These are phyloP conservation scores for Silene noctiflora DNA, from an alignment of 179 eudicot genomes.

Conservation along the genomic window DNA sequence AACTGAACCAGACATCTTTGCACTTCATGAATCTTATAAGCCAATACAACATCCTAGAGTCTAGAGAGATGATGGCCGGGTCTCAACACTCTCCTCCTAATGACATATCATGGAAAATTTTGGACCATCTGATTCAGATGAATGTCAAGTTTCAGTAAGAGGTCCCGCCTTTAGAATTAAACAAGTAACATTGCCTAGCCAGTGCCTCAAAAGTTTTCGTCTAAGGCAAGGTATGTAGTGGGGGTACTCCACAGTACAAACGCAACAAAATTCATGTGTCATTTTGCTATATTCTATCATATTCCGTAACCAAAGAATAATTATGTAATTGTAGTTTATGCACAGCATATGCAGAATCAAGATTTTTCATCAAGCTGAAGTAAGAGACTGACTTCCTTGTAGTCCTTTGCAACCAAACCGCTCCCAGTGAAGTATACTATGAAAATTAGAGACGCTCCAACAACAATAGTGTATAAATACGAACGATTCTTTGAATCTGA, in stretches of 20 bases:
- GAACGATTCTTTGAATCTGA: slow-evolving; percentile 34
- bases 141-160: not conserved
- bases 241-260: no score
- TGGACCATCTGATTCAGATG: not conserved
- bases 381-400: slow-evolving; percentile 30
- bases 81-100: not conserved
- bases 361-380: not conserved
- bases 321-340: not conserved
- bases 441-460: slow-evolving; percentile 32
- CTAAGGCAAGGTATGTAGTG: no score
- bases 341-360: not conserved
- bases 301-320: no score
- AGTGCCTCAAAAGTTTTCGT: no score
- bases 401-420: slow-evolving; percentile 32
- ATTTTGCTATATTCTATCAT: no score
- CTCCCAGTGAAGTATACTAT: slow-evolving; percentile 31
- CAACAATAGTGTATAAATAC: slow-evolving; percentile 26
- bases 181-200: no score
- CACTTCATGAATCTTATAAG: not conserved
- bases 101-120: not conserved
- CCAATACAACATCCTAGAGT: not conserved
- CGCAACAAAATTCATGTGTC: no score
- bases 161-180: not conserved
- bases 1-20: not conserved
- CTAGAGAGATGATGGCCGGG: not conserved